These are phyloP conservation scores for Cyclocybe cylindracea DNA, from an alignment of 768 basidiomycete species.

Conservation along the genomic window DNA sequence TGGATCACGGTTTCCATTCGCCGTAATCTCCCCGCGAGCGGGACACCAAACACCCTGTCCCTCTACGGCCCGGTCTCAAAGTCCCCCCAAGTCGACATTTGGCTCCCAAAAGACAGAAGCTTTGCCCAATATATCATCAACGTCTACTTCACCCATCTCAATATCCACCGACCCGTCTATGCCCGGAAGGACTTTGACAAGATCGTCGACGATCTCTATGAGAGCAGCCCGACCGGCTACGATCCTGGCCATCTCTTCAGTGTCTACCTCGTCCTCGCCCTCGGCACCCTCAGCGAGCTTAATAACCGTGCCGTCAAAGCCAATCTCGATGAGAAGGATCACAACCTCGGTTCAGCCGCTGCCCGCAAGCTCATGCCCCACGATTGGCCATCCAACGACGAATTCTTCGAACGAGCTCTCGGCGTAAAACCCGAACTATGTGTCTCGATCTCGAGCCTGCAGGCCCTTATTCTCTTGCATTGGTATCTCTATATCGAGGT, in stretches of 20 bases:
- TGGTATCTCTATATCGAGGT: conserved; percentile 93
- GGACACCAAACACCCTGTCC: conserved; percentile 34
- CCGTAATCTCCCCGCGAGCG: conserved; percentile 41
- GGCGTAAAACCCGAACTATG: conserved; percentile 79
- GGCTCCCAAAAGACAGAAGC: conserved; percentile 76
- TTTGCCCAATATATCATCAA: conserved; percentile 64
- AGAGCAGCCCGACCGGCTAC: conserved; percentile 44
- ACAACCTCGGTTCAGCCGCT: conserved; percentile 36
- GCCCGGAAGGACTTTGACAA: conserved; percentile 67
- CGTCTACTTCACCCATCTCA: conserved; percentile 76
- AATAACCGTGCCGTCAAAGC: conserved; percentile 65
- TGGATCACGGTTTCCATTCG: conserved; percentile 62
- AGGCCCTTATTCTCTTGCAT: conserved; percentile 81
- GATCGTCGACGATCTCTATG: conserved; percentile 67
- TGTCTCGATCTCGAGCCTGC: conserved; percentile 80
- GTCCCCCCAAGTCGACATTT: conserved; percentile 48
- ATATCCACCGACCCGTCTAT: conserved; percentile 79
- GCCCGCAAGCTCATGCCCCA: conserved; percentile 64
- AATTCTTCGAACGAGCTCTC: conserved; percentile 81
- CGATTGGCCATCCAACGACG: conserved; percentile 80
- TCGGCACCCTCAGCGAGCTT: conserved; percentile 82
- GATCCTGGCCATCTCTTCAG: conserved; percentile 83
- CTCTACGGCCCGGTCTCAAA: conserved; percentile 29
- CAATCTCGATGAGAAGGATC: conserved; percentile 44
- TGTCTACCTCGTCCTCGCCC: conserved; percentile 73